Evolutionary conservation across 2,329 filamentous ascomycete genomes (phyloP), one percentile per base, ranked within the genome.

Genomic region (Colletotrichum limetticola): DNA sequence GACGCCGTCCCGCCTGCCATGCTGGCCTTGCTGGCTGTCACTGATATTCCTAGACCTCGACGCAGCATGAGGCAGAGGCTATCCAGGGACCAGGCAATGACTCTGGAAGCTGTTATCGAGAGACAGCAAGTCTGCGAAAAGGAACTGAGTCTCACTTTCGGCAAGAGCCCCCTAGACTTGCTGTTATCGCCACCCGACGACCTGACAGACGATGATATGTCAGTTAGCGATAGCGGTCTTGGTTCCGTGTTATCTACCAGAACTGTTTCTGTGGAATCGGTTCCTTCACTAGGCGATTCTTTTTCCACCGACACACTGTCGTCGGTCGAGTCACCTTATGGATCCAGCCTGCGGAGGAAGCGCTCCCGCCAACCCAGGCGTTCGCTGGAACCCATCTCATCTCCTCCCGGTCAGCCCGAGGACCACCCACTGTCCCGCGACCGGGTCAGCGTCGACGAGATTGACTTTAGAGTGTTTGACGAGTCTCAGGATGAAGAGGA

Each of bases 111-210:
- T 7, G 86, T 91, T 62, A 85, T 91, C 16, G 84, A 86, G 75
- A 85, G 86, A 64, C 87, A 87, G 14, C 86, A 87, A 58, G 85
- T 88, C 11, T 88, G 85, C 8, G 89, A 91, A 77, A 91, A 92
- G 79, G 87, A 90, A 68, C 80, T 91, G 6, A 90, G 88, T 77
- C 82, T 87, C 70, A 86, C 85, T 7, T 82, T 91, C 55, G 85
- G 85, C 75, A 86, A 84, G 72, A 88, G 85, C 66, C 90, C 90
- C 0, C 79, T 92, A 76, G 90, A 92, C 68, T 80, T 92, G 71
- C 83, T 92, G 6, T 82, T 92, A 5, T 89, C 87, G 37, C 87
- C 90, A 0, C 90, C 90, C 1, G 90, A 91, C n/a, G 88, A 91
- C 58, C 77, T 87, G 28, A 83, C 84, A 55, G 86, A 88, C 37